These are phyloP conservation scores for Magnolia sinica DNA, from an alignment of 164 flowering plant genomes.

Conservation along the genomic window DNA sequence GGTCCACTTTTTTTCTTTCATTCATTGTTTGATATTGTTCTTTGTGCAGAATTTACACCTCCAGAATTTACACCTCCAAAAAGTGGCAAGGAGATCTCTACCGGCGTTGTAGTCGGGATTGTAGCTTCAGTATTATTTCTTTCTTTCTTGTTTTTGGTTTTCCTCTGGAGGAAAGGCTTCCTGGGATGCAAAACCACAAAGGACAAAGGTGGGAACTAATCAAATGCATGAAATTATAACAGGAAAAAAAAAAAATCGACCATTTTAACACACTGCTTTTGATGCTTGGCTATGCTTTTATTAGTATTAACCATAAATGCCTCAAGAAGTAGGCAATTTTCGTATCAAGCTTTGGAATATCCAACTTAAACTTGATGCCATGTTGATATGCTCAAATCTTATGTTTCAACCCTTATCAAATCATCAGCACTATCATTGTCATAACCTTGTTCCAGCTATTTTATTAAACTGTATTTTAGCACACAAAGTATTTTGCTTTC, in stretches of 20 bases:
- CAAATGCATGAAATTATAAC: neutral
- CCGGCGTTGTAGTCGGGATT: conserved; percentile 12
- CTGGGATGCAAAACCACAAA: conserved; percentile 9
- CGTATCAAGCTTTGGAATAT: neutral
- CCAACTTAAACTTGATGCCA: neutral
- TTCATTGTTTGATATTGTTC: neutral
- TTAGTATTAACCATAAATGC: neutral
- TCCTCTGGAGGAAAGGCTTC: conserved; percentile 32
- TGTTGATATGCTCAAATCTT: too few relatives aligned
- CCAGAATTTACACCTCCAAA: neutral
- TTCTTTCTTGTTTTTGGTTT: conserved; percentile 20
- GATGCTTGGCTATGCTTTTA: neutral
- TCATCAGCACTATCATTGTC: neutral
- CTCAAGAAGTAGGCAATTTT: neutral
- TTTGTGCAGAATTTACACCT: neutral
- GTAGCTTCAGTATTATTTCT: conserved; percentile 18
- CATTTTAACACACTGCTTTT: too few relatives aligned
- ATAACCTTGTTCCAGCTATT: neutral
- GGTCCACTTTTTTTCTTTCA: neutral
- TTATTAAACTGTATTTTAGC: too few relatives aligned
- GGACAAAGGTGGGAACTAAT: conserved; percentile 21
- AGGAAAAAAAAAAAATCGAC: too few relatives aligned
- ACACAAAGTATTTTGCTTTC: neutral
- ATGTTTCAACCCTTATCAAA: too few relatives aligned
- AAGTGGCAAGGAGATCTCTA: neutral